Percentiles rank a stretch among this genome's conserved stretches.
Evolutionary conservation across 176 grass and related monocot species (phyloP).

Genomic region (Triticum urartu): DNA sequence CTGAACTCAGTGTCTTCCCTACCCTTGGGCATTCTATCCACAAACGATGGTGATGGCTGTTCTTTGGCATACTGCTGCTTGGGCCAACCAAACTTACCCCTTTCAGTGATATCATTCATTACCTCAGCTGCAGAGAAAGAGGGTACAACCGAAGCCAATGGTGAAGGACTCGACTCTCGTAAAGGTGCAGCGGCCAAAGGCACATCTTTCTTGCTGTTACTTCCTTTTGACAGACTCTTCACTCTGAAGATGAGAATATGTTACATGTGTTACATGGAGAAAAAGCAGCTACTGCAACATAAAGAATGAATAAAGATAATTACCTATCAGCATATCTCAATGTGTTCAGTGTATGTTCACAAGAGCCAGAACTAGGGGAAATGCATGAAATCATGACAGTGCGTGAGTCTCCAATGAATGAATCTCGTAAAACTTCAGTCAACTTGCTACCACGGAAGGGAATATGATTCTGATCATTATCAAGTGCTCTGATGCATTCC

Average conservation of each 20-base stretch:
- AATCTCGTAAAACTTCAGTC: slow-evolving; percentile 95
- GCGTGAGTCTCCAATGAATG: slow-evolving; percentile 87
- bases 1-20: slow-evolving; percentile 35
- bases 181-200: slow-evolving; percentile 38
- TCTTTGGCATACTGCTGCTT: slow-evolving; percentile 60
- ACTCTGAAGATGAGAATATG: slow-evolving; percentile 54
- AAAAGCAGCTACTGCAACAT: slow-evolving; percentile 14
- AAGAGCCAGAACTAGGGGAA: slow-evolving; percentile 97
- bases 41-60: slow-evolving; percentile 28
- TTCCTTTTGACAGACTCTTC: slow-evolving; percentile 90
- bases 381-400: slow-evolving; percentile 99
- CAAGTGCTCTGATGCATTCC: slow-evolving; percentile 96
- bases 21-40: slow-evolving; percentile 41
- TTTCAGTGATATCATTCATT: slow-evolving; percentile 59
- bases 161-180: slow-evolving; percentile 65
- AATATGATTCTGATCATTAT: slow-evolving; percentile 98
- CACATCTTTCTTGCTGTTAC: slow-evolving; percentile 71
- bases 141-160: slow-evolving; percentile 45
- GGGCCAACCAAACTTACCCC: slow-evolving; percentile 58
- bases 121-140: slow-evolving; percentile 47
- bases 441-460: slow-evolving; percentile 98
- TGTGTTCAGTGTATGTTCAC: slow-evolving; percentile 97
- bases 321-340: slow-evolving; percentile 99
- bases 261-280: slow-evolving; percentile 20
- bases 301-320: slow-evolving; percentile 18